A percentile compares a stretch with the other conserved stretches of the same genome.
These are phyloP conservation scores for Daldinia vernicosa DNA, from an alignment of 495 filamentous ascomycete species.

Conservation along the genomic window DNA sequence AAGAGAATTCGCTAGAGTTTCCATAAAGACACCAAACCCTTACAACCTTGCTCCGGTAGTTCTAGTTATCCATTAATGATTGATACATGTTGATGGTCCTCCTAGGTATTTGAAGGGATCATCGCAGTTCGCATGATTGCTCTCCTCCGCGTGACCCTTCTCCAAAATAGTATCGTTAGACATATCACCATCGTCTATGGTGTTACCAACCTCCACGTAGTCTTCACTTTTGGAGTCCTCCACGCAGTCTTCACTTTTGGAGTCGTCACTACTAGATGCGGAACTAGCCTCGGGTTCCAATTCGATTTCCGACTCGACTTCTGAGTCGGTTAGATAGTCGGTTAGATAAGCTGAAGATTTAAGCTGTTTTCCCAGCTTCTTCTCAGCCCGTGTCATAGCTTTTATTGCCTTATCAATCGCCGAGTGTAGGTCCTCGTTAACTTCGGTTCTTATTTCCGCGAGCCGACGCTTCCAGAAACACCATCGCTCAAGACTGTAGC, in stretches of 20 bases:
- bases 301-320: neutral
- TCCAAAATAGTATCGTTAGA: neutral
- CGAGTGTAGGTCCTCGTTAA: neutral
- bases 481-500: slow-evolving; percentile 23
- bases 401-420: neutral
- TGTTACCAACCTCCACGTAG: neutral
- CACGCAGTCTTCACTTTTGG: no score
- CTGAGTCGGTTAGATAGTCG: neutral
- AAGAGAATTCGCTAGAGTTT: neutral
- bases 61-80: no score
- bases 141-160: neutral
- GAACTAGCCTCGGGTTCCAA: neutral
- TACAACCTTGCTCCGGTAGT: neutral
- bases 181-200: neutral
- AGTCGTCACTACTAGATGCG: neutral
- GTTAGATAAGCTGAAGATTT: neutral
- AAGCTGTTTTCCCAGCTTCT: neutral
- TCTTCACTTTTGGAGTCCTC: no score
- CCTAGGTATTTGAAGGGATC: no score
- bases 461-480: slow-evolving; percentile 26
- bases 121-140: neutral
- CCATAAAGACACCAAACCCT: neutral
- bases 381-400: slow-evolving; percentile 8
- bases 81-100: no score
- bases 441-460: slow-evolving; percentile 1